Evolutionary conservation across 805 yeast species (phyloP), one percentile per base, ranked within the genome.

Genomic region (Cyberlindnera euphorbiae): DNA sequence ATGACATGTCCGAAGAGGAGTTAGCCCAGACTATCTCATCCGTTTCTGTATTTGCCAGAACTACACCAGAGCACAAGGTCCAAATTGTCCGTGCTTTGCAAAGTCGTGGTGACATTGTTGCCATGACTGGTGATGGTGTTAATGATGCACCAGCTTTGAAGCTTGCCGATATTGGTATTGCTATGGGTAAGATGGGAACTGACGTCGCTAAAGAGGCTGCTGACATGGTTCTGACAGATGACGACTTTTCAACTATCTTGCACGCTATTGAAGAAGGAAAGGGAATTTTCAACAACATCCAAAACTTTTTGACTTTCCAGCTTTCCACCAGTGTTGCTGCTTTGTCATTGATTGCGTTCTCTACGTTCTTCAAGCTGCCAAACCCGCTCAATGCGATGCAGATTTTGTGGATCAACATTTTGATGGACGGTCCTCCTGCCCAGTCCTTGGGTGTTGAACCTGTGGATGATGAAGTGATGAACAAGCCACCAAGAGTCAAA

Each of bases 81-180:
- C 73, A 83, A 42, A 89, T 89, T 60, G 95, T 89, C 23, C 77
- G 83, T 53, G 96, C 96, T 0, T 69, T 89, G 45, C 95, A 89
- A 59, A 74, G 76, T 58, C 75, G 95, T 56, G 96, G 96, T 34
- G 95, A 90, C 59, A 79, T 90, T 44, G 97, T 90, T 35, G 98
- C 97, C 17, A 89, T 90, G 96, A 89, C 97, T n/a, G 98, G 98
- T 50, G 97, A 89, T 63, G 97, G 97, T 63, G 96, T 90, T 11
- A 89, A 89, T 59, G 97, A 89, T 67, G 97, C 97, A 0, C 97
- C 97, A n/a, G 97, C 97, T 5, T 71, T 90, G 50, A 89, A 90
- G 58, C 70, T 89, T 49, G 97, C 97, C 3, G 96, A 89, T 63
- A 89, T 89, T 50, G 97, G 97, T 53, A 86, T 90, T 49, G 81